Evolutionary conservation across 441 rosid genomes (phyloP).

Genomic region (Pelargonium myrrhifolium): DNA sequence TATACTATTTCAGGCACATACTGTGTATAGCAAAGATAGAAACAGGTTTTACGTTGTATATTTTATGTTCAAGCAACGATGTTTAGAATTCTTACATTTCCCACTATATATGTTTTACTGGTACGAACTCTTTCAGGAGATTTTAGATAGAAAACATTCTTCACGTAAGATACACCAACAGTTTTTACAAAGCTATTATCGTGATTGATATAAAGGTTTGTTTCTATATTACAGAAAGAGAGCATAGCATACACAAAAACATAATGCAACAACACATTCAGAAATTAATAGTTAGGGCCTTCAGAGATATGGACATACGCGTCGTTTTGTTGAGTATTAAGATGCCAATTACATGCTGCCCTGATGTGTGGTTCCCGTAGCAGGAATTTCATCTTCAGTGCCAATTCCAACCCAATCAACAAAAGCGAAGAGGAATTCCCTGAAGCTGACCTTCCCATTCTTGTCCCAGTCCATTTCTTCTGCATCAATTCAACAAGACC

Average conservation of each 20-base stretch:
- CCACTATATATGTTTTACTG: background rate
- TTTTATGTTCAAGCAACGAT: background rate
- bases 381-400: slow-evolving; percentile 29
- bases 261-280: too few species aligned
- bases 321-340: too few species aligned
- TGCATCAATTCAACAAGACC: slow-evolving; percentile 31
- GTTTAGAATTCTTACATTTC: too few species aligned
- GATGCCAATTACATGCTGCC: background rate
- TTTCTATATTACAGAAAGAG: too few species aligned
- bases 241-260: too few species aligned
- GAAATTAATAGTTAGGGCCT: too few species aligned
- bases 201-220: too few species aligned
- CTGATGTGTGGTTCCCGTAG: background rate
- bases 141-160: background rate
- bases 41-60: slow-evolving; percentile 12
- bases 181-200: too few species aligned
- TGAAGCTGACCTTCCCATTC: slow-evolving; percentile 65
- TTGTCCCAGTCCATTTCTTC: slow-evolving; percentile 86
- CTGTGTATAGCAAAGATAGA: slow-evolving; percentile 17
- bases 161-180: too few species aligned
- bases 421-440: slow-evolving; percentile 73
- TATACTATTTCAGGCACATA: slow-evolving; percentile 18
- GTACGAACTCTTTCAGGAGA: slow-evolving; percentile 5
- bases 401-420: slow-evolving; percentile 75
- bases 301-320: too few species aligned